Evolutionary conservation across 352 stramenopile species (phyloP).

Genomic region (Phytophthora constricta): DNA sequence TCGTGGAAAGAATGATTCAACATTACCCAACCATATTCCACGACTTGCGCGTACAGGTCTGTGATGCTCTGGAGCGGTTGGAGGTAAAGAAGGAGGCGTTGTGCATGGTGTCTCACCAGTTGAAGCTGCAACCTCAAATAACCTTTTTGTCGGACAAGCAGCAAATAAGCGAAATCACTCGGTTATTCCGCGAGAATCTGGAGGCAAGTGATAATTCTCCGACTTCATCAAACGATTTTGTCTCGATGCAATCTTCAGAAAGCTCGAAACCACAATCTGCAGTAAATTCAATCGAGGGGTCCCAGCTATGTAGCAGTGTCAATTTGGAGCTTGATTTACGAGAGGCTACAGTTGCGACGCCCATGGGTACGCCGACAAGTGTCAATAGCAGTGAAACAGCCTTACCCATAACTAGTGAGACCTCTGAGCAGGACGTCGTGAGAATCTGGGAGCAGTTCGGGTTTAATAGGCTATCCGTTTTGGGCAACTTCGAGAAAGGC

Average conservation of each 20-base stretch:
- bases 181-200: conserved; percentile 58
- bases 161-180: conserved; percentile 69
- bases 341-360: conserved; percentile 10
- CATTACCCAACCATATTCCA: conserved; percentile 84
- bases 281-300: conserved; percentile 12
- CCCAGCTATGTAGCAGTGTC: neutral
- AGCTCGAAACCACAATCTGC: conserved; percentile 15
- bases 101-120: conserved; percentile 66
- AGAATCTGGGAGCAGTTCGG: conserved; percentile 80
- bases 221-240: conserved; percentile 9
- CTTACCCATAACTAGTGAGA: conserved; percentile 22
- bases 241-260: conserved; percentile 1
- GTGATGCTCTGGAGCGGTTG: conserved; percentile 67
- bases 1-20: conserved; percentile 82
- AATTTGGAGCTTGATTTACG: conserved; percentile 26
- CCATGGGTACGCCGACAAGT: conserved; percentile 13
- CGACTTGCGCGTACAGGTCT: conserved; percentile 64
- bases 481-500: conserved; percentile 83
- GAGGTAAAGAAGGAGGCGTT: conserved; percentile 72
- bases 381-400: conserved; percentile 21
- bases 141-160: conserved; percentile 72
- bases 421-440: conserved; percentile 41
- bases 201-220: conserved; percentile 11
- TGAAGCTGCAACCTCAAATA: conserved; percentile 73
- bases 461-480: conserved; percentile 66